Evolutionary conservation across 2,329 filamentous ascomycete genomes (phyloP), one percentile per base, ranked within the genome.

Genomic region (Elsinoe australis): DNA sequence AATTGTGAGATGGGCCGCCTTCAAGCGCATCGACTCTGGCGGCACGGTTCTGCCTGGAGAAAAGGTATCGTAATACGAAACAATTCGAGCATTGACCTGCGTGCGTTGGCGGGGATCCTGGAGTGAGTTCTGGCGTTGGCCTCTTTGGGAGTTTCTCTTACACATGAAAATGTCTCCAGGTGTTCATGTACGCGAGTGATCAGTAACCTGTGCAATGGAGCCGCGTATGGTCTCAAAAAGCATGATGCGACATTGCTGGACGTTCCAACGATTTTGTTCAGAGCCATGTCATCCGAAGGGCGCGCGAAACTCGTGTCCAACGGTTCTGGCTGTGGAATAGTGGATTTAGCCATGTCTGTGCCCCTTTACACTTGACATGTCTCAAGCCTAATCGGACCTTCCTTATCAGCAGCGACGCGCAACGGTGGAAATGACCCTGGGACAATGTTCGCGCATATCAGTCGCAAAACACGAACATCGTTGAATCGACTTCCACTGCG

Each of bases 211-310:
- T 26, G 22, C 15, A 21, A 8, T n/a, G n/a, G n/a, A n/a, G n/a
- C n/a, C n/a, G n/a, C n/a, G n/a, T n/a, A n/a, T 24, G 19, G 22
- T 41, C 10, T n/a, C 28, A n/a, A 21, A 6, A 22, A 41, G 17
- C 21, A 24, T 4, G 21, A 17, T 14, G 6, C 5, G 18, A 12
- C 12, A 26, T 6, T 9, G 15, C 12, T n/a, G 36, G 36, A 28
- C 18, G 36, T 14, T 22, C 21, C 17, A 41, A 4, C 21, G 36
- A 8, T 41, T 41, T 41, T 41, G 36, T 41, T 41, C 36, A 41
- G 12, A n/a, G 22, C 36, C 36, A 15, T 41, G 36, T 41, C 36
- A 41, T 41, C 18, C 12, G 28, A 12, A 41, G 36, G 36, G 36
- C 36, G 36, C 28, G 36, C 2, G 12, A 17, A 21, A 5, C 19